Conservation (phyloP, 2,329 filamentous ascomycete species). For the Fusarium buharicum region DNA sequence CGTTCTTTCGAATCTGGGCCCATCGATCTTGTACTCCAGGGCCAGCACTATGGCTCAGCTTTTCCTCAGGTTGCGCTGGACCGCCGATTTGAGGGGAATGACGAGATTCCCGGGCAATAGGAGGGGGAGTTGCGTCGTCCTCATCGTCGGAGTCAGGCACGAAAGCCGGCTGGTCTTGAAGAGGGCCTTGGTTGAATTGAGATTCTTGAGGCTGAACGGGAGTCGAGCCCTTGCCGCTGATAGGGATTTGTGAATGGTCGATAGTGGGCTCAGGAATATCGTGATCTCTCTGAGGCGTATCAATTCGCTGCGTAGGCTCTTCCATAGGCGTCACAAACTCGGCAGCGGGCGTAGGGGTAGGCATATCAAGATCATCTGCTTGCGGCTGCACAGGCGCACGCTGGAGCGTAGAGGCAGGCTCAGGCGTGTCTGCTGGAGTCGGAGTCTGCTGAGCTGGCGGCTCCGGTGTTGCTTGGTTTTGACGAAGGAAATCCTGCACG, state of each 20-base stretch:
- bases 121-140: conserved; percentile 62
- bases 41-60: conserved; percentile 49
- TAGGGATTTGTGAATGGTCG: conserved; percentile 35
- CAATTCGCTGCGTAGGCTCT: conserved; percentile 29
- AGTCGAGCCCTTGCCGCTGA: conserved; percentile 23
- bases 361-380: conserved; percentile 25
- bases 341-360: conserved; percentile 32
- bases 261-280: conserved; percentile 38
- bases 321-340: conserved; percentile 43
- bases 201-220: conserved; percentile 54
- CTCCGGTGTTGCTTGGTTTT: conserved; percentile 48
- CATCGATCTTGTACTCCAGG: conserved; percentile 76
- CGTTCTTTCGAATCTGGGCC: conserved; percentile 96
- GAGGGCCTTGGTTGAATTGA: conserved; percentile 87
- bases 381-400: conserved; percentile 9
- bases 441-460: conserved; percentile 20
- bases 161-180: conserved; percentile 87
- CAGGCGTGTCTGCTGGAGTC: conserved; percentile 43
- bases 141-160: conserved; percentile 68
- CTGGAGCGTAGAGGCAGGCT: conserved; percentile 38
- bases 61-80: conserved; percentile 47
- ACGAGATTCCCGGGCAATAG: conserved; percentile 58
- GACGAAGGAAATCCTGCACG: conserved; percentile 62
- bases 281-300: conserved; percentile 38
- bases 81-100: conserved; percentile 43